phyloP scores from a whole-genome alignment of 805 yeast species.

The Barnettozyma siamensis region DNA sequence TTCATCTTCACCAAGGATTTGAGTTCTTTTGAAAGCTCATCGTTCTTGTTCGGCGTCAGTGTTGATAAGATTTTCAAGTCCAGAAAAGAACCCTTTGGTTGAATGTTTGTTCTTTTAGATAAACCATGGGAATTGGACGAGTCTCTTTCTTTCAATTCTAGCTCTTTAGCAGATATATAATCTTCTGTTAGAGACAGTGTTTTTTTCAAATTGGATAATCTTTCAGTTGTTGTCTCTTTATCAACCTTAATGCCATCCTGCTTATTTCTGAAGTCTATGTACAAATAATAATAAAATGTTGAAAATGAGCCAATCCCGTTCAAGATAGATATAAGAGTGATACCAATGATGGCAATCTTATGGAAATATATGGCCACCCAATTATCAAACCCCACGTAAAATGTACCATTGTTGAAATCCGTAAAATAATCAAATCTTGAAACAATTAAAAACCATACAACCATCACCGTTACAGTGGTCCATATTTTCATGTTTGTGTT shows the following conservation, averaged over 20 bases:
- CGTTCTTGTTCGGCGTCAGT: slow-evolving; percentile 6
- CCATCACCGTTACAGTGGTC: slow-evolving; percentile 1
- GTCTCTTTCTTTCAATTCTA: slow-evolving; percentile 10
- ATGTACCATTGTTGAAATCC: slow-evolving; percentile 14
- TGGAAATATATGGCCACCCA: slow-evolving; percentile 14
- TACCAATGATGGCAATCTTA: slow-evolving; percentile 22
- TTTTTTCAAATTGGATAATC: slow-evolving; percentile 12
- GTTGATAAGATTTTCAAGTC: slow-evolving; percentile 12
- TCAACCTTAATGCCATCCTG: neutral
- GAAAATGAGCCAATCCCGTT: slow-evolving; percentile 27
- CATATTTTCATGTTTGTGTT: slow-evolving; percentile 8
- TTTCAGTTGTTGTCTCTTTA: slow-evolving; percentile 5
- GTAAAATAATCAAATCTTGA: slow-evolving; percentile 18
- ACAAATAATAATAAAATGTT: slow-evolving; percentile 22
- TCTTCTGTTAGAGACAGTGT: slow-evolving; percentile 18
- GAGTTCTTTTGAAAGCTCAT: slow-evolving; percentile 16
- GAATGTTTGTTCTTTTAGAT: slow-evolving; percentile 16
- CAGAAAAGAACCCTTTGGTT: slow-evolving; percentile 20
- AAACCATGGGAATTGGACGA: slow-evolving; percentile 1
- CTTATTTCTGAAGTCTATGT: slow-evolving; percentile 7
- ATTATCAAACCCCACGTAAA: slow-evolving; percentile 6
- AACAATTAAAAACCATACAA: slow-evolving; percentile 18
- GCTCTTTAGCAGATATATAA: slow-evolving; percentile 14
- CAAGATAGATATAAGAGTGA: slow-evolving; percentile 21
- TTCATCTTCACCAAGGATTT: slow-evolving; percentile 18